These are phyloP conservation scores for Castanopsis chinensis DNA, from an alignment of 306 rosid genomes.

Conservation along the genomic window DNA sequence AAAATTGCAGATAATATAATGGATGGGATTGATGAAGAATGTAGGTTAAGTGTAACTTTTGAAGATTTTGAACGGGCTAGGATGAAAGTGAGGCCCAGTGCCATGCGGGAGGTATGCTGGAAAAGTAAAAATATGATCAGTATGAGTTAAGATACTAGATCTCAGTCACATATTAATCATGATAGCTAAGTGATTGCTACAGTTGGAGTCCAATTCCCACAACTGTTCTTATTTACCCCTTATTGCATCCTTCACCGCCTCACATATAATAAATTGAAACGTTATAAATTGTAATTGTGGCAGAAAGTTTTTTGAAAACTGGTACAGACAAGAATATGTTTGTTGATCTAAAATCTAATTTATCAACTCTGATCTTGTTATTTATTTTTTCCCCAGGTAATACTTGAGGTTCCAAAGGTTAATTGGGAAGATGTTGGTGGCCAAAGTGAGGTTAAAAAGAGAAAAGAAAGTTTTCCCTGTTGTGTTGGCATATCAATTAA, in stretches of 20 bases:
- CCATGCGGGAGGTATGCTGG: constrained; percentile 85
- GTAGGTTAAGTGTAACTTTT: constrained; percentile 47
- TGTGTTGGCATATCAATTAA: too few relatives aligned
- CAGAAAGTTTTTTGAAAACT: neutral
- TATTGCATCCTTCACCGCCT: neutral
- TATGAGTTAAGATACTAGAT: neutral
- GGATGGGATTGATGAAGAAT: constrained; percentile 38
- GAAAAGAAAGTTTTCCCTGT: too few relatives aligned
- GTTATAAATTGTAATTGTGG: neutral
- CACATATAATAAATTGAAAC: neutral
- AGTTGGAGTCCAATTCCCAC: neutral
- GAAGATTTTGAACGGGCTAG: constrained; percentile 85
- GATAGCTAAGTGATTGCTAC: neutral
- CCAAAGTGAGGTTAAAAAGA: constrained; percentile 78
- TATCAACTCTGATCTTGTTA: neutral
- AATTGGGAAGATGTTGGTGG: constrained; percentile 97
- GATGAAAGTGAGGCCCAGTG: constrained; percentile 87
- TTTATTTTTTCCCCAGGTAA: constrained; percentile 52
- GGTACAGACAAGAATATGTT: neutral
- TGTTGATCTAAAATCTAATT: neutral
- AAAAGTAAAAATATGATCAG: neutral
- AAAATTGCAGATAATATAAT: constrained; percentile 26
- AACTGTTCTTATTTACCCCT: neutral
- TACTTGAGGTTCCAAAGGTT: constrained; percentile 90
- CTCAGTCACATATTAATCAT: neutral